These are phyloP conservation scores for Apophysomyces sp. DNA, from an alignment of 371 early-diverging fungal genomes.

Conservation along the genomic window DNA sequence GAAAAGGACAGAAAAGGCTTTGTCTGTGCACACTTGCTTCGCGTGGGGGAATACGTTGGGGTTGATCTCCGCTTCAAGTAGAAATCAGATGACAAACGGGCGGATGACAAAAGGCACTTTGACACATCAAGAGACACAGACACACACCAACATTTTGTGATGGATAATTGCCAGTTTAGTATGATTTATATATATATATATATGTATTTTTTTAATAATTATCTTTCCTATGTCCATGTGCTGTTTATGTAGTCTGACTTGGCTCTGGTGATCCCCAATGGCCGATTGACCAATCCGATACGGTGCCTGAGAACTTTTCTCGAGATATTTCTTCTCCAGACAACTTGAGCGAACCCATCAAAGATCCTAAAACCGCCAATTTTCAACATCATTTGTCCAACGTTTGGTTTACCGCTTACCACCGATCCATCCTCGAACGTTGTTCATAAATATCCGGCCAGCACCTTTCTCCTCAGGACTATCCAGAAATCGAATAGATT, in stretches of 20 bases:
- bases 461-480: conserved; percentile 35
- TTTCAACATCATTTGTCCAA: not conserved
- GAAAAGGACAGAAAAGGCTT: conserved; percentile 3
- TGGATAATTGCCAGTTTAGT: no score
- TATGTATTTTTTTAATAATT: no score
- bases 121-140: not conserved
- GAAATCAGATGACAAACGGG: conserved; percentile 1
- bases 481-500: conserved; percentile 37
- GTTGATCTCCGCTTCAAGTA: conserved; percentile 1
- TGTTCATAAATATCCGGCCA: conserved; percentile 67
- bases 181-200: no score
- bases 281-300: conserved; percentile 69
- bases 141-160: no score
- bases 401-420: conserved; percentile 34
- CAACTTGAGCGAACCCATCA: conserved; percentile 71
- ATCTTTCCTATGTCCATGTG: no score
- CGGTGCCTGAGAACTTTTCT: conserved; percentile 61
- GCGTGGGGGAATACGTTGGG: not conserved
- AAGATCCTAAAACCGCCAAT: conserved; percentile 47
- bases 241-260: no score
- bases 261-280: conserved; percentile 21
- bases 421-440: conserved; percentile 77
- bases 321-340: conserved; percentile 63
- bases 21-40: not conserved
- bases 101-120: not conserved